Base-by-base conservation (phyloP, 2,329 filamentous ascomycete genomes). In the Penicillium sp. region DNA sequence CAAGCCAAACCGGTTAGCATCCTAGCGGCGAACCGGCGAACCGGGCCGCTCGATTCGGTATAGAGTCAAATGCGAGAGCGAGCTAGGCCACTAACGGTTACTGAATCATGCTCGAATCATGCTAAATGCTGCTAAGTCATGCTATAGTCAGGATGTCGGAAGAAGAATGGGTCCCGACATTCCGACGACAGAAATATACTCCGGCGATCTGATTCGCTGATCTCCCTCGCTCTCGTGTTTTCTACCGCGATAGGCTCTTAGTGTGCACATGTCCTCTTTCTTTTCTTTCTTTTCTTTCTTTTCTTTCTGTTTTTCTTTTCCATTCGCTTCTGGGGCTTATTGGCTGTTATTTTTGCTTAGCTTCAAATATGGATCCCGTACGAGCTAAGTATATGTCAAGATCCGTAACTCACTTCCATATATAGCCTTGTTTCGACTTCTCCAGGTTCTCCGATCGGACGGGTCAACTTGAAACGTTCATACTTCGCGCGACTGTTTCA, bases 401-500 rank as follows among this genome's bases (percentile, higher is more conserved):
- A 27, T 27, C 24, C 24, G 8, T 27, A 5, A 27, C 24, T 27
- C 24, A 27, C 24, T 27, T 27, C 24, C 24, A 27, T 27, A 27
- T 27, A 27, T 47, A 40, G 36, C 29, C 21, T 24, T 43, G 21
- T 22, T 18, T 27, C 29, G 5, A 21, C 13, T 5, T 13, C 24
- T 49, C n/a, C 40, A 32, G 31, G 8, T 24, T 34, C 13, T 48
- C 29, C 43, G 52, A 45, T 49, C 22, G 52, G 24, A 29, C n/a
- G 32, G 29, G 24, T 47, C 46, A 57, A 56, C 27, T 47, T 61
- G 61, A 63, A 63, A 62, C 61, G 49, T 50, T 47, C 54, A 54
- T 49, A 53, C 31, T 55, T 54, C 29, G 51, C 45, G 59, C 57
- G 57, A 58, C 36, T 49, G 61, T 61, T 62, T 63, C 59, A 62